Base-by-base conservation (phyloP, 2,329 filamentous ascomycete genomes). In the Colletotrichum sp. region DNA sequence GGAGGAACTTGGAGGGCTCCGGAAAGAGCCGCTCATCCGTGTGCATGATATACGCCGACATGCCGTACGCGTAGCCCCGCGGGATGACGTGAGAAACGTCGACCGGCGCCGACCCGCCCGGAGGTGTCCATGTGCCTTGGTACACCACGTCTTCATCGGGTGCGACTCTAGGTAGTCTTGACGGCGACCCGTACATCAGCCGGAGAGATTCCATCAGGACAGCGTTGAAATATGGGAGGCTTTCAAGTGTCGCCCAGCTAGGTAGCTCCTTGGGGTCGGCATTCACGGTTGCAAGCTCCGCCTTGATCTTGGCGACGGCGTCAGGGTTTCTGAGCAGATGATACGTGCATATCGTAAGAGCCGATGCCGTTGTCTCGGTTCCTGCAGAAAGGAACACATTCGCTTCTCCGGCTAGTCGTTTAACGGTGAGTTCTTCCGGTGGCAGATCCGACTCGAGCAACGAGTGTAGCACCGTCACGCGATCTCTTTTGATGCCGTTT, bases 121-220 rank as follows among this genome's bases (percentile, higher is more conserved):
- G 71, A 4, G 65, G 39, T 7, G 77, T 71, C 78, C 82, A 82
- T 13, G 77, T 76, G 13, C 79, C 75, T 13, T 69, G 36, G 55
- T 82, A 84, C 2, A 80, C 71, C 8, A 85, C 66, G 24, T 80
- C 76, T 6, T 79, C 80, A 43, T 84, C 80, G 5, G 82, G 82
- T 4, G 76, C 82, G 74, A 77, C 81, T 67, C 78, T 84, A 71
- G 69, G 82, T 77, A 79, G 82, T 71, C 78, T 76, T 79, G 57
- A 80, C 52, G 79, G 77, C 1, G 85, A 82, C 1, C 84, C 85
- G 10, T 85, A 86, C 18, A 85, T 84, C 4, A 89, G 69, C 5
- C 88, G 84, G 9, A 88, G 75, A 0, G 83, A 78, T 75, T 87
- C 86, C 39, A 81, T 79, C 10, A 87, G 82, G 13, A 84, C 77